phyloP scores from a whole-genome alignment of 78 protist species.

The Trichosphaerium sp. region DNA sequence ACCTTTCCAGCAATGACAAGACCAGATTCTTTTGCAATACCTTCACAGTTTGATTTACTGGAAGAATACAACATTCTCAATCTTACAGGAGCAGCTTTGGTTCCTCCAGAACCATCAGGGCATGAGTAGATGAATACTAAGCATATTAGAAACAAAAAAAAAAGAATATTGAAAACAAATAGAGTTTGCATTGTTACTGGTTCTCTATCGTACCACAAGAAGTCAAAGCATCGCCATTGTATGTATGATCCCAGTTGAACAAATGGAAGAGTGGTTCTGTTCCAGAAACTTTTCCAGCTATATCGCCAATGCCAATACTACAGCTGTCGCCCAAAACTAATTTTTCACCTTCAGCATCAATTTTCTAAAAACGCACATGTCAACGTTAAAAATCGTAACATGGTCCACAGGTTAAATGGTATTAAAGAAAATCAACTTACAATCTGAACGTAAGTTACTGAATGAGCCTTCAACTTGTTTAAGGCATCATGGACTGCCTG shows the following conservation, averaged over 20 bases:
- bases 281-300: slow-evolving; percentile 5
- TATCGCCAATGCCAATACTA: background rate
- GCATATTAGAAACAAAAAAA: background rate
- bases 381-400: too few relatives aligned
- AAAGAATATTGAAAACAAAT: too few relatives aligned
- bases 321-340: background rate
- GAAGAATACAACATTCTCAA: slow-evolving; percentile 47
- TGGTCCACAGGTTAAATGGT: too few relatives aligned
- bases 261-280: slow-evolving; percentile 53
- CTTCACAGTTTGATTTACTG: slow-evolving; percentile 35
- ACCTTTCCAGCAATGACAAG: too few relatives aligned
- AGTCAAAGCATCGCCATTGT: slow-evolving; percentile 23
- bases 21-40: too few relatives aligned
- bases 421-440: too few relatives aligned
- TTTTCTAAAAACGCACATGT: too few relatives aligned
- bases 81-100: slow-evolving; percentile 38
- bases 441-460: too few relatives aligned
- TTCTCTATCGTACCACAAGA: background rate
- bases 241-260: slow-evolving; percentile 29
- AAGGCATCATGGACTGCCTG: too few relatives aligned
- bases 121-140: slow-evolving; percentile 42
- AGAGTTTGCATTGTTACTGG: too few relatives aligned
- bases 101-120: slow-evolving; percentile 54
- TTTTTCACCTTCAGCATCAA: slow-evolving; percentile 20
- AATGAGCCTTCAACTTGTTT: too few relatives aligned